Evolutionary conservation across 2,329 filamentous ascomycete species (phyloP), one percentile per base, ranked within the genome.

Genomic region (Fusarium agapanthi): DNA sequence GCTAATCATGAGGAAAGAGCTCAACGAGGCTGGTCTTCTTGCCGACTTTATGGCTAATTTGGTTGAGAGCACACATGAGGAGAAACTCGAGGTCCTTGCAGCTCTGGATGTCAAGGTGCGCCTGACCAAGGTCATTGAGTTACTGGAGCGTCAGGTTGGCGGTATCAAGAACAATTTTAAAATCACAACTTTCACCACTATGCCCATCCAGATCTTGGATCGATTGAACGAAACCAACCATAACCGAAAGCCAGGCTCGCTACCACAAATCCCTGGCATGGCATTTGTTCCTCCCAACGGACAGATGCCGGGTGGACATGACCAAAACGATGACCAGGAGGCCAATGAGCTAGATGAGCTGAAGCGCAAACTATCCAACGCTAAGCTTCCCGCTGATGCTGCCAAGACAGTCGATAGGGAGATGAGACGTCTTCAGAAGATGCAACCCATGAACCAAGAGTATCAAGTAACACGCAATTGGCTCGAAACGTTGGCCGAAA

Each of bases 21-120:
- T 96, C 56, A 86, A 89, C 45, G 95, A 98, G 75, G 95, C 95
- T 3, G 95, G 95, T 5, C 85, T 90, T 14, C 87, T 99, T 15
- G 95, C 96, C 12, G 96, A 99, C 80, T 98, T 98, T 80, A 98
- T 99, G 94, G 92, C 94, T 43, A 97, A 97, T 79, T 89, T 98
- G 30, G 89, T 97, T 6, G 94, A 97, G 71, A 91, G 93, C 56
- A 92, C 90, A 15, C 93, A 97, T 72, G 94, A 97, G 80, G 96
- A 99, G 79, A 98, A 97, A 81, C 87, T 99, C 60, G 90, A 93
- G 62, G 89, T 99, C 22, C 86, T 99, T 40, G 90, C 94, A n/a
- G 91, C 95, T 2, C 83, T 97, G 10, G 91, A 95, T 76, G 86
- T 96, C 51, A 93, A 93, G 75, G 89, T 92, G 51, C 88, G 96